phyloP scores from a whole-genome alignment of 2,329 filamentous ascomycete genomes.

The Amauroascus niger region DNA sequence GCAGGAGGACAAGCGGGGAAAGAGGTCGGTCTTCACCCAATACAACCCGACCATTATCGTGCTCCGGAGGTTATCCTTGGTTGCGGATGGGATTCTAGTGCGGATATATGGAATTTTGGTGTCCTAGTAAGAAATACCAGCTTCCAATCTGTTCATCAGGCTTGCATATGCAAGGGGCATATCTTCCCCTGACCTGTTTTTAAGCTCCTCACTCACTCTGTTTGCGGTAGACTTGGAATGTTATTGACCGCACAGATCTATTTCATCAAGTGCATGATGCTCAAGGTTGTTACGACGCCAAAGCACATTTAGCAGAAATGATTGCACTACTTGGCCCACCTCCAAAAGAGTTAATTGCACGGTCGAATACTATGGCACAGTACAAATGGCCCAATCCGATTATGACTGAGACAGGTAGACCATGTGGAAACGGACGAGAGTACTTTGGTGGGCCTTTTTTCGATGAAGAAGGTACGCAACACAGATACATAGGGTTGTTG shows the following conservation, averaged over 20 bases:
- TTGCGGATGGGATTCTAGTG: slow-evolving; percentile 28
- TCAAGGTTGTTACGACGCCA: slow-evolving; percentile 17
- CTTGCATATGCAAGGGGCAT: too few relatives aligned
- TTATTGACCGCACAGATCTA: slow-evolving; percentile 24
- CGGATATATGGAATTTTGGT: slow-evolving; percentile 33
- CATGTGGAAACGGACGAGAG: not conserved
- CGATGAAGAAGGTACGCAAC: not conserved
- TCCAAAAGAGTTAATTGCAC: slow-evolving; percentile 13
- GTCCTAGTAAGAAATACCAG: slow-evolving; percentile 30
- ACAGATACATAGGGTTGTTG: too few relatives aligned
- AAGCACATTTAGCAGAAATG: slow-evolving; percentile 17
- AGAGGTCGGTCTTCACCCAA: slow-evolving; percentile 33
- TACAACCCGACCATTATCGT: slow-evolving; percentile 36
- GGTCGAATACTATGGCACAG: not conserved
- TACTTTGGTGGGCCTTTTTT: not conserved
- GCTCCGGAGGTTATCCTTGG: slow-evolving; percentile 31
- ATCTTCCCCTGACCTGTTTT: too few relatives aligned
- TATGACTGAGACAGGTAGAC: too few relatives aligned
- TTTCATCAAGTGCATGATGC: slow-evolving; percentile 23
- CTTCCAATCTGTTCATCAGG: too few relatives aligned
- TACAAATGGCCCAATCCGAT: not conserved
- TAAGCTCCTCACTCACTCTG: not conserved
- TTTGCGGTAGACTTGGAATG: slow-evolving; percentile 22
- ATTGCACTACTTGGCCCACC: slow-evolving; percentile 15
- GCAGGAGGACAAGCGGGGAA: too few relatives aligned